phyloP scores from a whole-genome alignment of 2,329 filamentous ascomycete species.

The Ophiostoma populinum region DNA sequence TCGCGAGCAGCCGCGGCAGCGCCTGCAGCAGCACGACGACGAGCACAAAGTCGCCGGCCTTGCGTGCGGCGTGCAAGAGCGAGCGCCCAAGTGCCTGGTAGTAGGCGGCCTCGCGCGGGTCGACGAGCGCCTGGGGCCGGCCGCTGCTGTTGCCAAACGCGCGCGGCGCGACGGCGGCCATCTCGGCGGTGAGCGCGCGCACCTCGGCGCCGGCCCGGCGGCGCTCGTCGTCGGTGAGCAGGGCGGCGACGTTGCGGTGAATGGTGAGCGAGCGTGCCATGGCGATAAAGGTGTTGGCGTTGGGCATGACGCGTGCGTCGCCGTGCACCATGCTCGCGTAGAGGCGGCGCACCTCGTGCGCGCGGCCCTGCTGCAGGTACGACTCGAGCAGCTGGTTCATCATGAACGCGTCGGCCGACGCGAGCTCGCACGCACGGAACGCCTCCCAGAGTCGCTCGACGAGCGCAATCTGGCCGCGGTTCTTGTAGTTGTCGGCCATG shows the following conservation, averaged over 20 bases:
- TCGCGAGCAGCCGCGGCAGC: constrained; percentile 15
- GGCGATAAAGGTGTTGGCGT: constrained; percentile 50
- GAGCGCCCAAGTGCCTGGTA: constrained; percentile 16
- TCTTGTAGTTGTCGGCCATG: constrained; percentile 53
- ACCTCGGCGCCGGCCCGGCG: constrained; percentile 10
- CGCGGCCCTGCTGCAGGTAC: constrained; percentile 41
- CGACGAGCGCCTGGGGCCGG: constrained; percentile 7
- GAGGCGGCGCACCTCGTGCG: constrained; percentile 33
- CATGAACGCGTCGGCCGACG: constrained; percentile 51
- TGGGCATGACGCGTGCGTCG: constrained; percentile 30
- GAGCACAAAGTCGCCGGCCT: constrained; percentile 28
- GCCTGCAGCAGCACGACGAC: constrained; percentile 25
- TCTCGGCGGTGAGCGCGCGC: constrained; percentile 16
- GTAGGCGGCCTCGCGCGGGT: constrained; percentile 11
- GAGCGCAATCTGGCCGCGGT: constrained; percentile 38
- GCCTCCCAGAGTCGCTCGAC: constrained; percentile 44
- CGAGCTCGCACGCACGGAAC: constrained; percentile 44
- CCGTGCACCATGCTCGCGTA: constrained; percentile 35
- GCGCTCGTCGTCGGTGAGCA: constrained; percentile 3
- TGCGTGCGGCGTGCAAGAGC: constrained; percentile 22
- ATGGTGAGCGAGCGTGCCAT: constrained; percentile 44
- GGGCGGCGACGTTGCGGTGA: constrained; percentile 24
- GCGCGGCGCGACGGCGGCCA: constrained; percentile 14
- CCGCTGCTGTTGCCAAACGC: background rate
- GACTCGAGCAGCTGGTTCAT: constrained; percentile 63